Base-by-base conservation (phyloP, 164 flowering plant species). In the Kalanchoe fedtschenkoi region DNA sequence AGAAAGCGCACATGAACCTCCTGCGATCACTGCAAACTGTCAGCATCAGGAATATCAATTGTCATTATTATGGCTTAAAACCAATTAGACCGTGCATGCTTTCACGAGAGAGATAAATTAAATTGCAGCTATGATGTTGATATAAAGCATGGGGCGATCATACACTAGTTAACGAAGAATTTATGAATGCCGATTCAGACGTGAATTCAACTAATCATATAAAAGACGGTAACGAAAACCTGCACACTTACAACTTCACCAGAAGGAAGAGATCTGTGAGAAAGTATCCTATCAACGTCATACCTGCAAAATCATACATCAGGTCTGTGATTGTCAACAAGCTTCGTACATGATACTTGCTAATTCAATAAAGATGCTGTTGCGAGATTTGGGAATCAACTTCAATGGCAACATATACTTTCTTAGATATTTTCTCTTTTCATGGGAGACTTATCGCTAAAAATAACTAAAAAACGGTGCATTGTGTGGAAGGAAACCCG, bases 191-290 rank as follows among this genome's bases (percentile, higher is more conserved):
- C 26, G 4, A 37, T 34, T n/a, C 16, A 35, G 15, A 15, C 1
- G n/a, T 22, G 14, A 33, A 60, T 7, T 6, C 19, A 29, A 56
- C 9, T 30, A 6, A 10, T 22, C 5, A 2, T 34, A 54, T 46
- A 39, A 11, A 55, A 28, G 19, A 9, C 26, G 14, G n/a, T 41
- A 34, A 29, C 5, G 4, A n/a, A n/a, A 34, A 1, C 19, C 35
- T n/a, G 24, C 17, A 34, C 6, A 72, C 97, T 79, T 82, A 89
- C 98, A 78, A 81, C 71, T 74, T 88, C 98, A 21, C 96, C 97
- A 13, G 91, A 70, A 64, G 66, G 16, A 69, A 77, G 70, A 72
- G 77, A 69, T 75, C 89, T 76, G 75, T 83, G 86, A 65, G 77
- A 66, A 17, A 89, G 80, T 60, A 93, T 84, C 61, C 58, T 10